Conservation (phyloP, 116 monocot genomes). For the Thalassia testudinum region DNA sequence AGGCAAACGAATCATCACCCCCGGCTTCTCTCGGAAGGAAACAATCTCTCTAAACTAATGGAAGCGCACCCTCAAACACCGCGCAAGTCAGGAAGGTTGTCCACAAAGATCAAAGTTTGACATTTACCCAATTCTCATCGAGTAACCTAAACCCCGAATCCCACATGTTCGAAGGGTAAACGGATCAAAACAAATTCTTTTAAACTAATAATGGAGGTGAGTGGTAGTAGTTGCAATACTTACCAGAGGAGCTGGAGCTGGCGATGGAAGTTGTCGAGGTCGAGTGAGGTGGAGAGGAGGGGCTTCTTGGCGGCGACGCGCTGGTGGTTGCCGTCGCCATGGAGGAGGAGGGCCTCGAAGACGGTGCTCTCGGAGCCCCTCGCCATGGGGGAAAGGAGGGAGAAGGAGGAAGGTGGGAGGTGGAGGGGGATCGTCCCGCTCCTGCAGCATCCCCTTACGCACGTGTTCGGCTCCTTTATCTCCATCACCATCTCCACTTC, state of each 20-base stretch:
- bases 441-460: constrained; percentile 80
- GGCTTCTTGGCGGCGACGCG: constrained; percentile 88
- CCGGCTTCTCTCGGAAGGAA: too few relatives aligned
- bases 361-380: constrained; percentile 83
- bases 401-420: constrained; percentile 48
- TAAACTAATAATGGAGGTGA: too few relatives aligned
- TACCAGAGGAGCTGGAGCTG: constrained; percentile 80
- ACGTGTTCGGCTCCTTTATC: constrained; percentile 25
- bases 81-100: too few relatives aligned
- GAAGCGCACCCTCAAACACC: too few relatives aligned
- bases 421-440: constrained; percentile 59
- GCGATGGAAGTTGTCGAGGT: constrained; percentile 82
- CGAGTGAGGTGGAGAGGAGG: constrained; percentile 66
- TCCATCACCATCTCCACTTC: background rate
- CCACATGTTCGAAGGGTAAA: too few relatives aligned
- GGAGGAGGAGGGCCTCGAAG: constrained; percentile 42
- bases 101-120: too few relatives aligned
- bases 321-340: constrained; percentile 27
- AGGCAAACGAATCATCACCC: too few relatives aligned
- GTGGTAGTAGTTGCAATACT: too few relatives aligned
- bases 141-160: too few relatives aligned
- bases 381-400: constrained; percentile 57
- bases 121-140: too few relatives aligned
- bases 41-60: too few relatives aligned
- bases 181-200: too few relatives aligned